Evolutionary conservation across 306 rosid species (phyloP), one percentile per base, ranked within the genome.

Genomic region (Ochetophila trinervis): DNA sequence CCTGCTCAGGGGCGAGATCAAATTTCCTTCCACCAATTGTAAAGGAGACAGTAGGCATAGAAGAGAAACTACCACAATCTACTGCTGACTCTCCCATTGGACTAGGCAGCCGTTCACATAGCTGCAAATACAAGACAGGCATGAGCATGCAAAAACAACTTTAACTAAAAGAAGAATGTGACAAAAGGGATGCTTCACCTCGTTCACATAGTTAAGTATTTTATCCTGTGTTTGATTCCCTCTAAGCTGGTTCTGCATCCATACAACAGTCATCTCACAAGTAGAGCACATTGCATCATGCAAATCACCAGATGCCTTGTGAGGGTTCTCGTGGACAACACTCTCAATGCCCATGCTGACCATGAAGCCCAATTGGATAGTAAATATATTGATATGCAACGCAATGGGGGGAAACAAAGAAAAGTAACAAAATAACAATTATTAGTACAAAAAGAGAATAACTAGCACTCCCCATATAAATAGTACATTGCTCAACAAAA

Each of bases 61-160:
- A 67, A 71, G 92, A 71, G 72, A 86, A 56, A 75, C 74, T 48
- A 18, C 40, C 65, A 79, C 92, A 86, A 57, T 86, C 92, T 47
- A 83, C 82, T 51, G 86, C 66, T 32, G 89, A 86, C 69, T 86
- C 92, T 45, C 92, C 92, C 83, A 83, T 86, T 62, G 92, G 87
- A 73, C 89, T 86, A 22, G 92, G 92, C 40, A 83, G 56, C 60
- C 81, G 80, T 12, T 81, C 88, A 67, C 92, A 86, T 36, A 86
- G 88, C 92, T 86, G 80, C 84, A 76, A 23, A 34, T 19, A 37
- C 49, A 32, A 62, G 24, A 22, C 40, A 20, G 55, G 57, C 49
- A 72, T 61, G 35, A 80, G 74, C 24, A 45, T 51, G 34, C 60
- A 65, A 34, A 35, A 30, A 24, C 6, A 20, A 57, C 32, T 52